phyloP scores from a whole-genome alignment of 192 early-diverging fungal genomes.

The Spizellomyces punctatus region DNA sequence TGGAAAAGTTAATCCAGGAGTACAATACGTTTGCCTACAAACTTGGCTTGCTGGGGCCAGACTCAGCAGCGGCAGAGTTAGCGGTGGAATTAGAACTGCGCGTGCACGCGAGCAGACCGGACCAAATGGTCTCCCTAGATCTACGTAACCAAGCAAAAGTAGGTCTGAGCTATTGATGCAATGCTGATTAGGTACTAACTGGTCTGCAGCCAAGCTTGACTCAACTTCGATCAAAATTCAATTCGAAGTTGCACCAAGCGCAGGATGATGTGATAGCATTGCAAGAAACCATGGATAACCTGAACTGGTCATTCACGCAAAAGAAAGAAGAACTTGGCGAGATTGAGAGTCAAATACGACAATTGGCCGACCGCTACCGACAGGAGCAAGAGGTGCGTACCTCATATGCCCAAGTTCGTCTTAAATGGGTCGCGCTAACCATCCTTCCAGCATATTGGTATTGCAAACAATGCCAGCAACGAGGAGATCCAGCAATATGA shows the following conservation, averaged over 20 bases:
- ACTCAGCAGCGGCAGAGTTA: constrained; percentile 13
- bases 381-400: constrained; percentile 53
- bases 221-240: constrained; percentile 36
- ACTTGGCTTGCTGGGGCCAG: constrained; percentile 35
- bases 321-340: constrained; percentile 49
- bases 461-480: constrained; percentile 15
- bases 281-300: constrained; percentile 50
- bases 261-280: constrained; percentile 47
- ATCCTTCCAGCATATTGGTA: constrained; percentile 20
- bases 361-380: constrained; percentile 41
- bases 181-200: background rate
- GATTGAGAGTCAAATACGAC: constrained; percentile 34
- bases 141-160: constrained; percentile 45
- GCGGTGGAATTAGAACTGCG: constrained; percentile 46
- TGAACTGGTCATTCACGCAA: constrained; percentile 34
- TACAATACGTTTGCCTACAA: constrained; percentile 54
- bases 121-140: constrained; percentile 44
- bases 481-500: constrained; percentile 48
- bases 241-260: constrained; percentile 30
- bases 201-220: constrained; percentile 40
- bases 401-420: background rate
- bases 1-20: constrained; percentile 54
- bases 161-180: background rate
- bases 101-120: constrained; percentile 35
- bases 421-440: background rate